Evolutionary conservation across 345 rosid species (phyloP).

Genomic region (Citropsis articulata): DNA sequence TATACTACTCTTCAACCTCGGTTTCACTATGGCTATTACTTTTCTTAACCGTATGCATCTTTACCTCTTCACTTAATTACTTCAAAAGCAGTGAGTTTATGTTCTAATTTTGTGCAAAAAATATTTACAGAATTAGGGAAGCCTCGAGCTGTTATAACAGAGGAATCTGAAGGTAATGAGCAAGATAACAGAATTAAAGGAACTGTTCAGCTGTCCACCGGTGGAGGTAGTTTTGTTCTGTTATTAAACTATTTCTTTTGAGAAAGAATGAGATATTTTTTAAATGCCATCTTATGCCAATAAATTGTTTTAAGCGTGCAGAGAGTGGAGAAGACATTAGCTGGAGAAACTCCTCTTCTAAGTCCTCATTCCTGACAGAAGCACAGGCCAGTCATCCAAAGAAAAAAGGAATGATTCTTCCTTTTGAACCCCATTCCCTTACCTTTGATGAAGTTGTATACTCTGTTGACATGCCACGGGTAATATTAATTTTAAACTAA

Average conservation of each 20-base stretch:
- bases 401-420: slow-evolving; percentile 56
- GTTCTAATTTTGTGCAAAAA: neutral
- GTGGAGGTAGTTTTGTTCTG: neutral
- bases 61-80: slow-evolving; percentile 11
- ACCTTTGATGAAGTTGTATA: slow-evolving; percentile 43
- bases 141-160: slow-evolving; percentile 15
- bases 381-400: slow-evolving; percentile 14
- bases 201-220: neutral
- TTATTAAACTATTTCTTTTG: neutral
- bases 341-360: slow-evolving; percentile 22
- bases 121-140: slow-evolving; percentile 29
- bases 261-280: neutral
- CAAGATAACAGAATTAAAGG: neutral
- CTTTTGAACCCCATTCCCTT: slow-evolving; percentile 47
- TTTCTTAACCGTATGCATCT: slow-evolving; percentile 47
- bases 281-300: neutral
- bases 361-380: slow-evolving; percentile 10
- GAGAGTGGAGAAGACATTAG: slow-evolving; percentile 16
- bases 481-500: slow-evolving; percentile 2
- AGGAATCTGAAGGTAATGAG: neutral
- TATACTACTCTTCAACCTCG: slow-evolving; percentile 44
- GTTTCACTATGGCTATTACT: slow-evolving; percentile 49
- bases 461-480: slow-evolving; percentile 56
- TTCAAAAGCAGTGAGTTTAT: neutral
- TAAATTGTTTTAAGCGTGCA: neutral